A percentile compares a stretch with the other conserved stretches of the same genome.
Conservation (phyloP, 768 basidiomycete species). For the Agaricus subrufescens region DNA sequence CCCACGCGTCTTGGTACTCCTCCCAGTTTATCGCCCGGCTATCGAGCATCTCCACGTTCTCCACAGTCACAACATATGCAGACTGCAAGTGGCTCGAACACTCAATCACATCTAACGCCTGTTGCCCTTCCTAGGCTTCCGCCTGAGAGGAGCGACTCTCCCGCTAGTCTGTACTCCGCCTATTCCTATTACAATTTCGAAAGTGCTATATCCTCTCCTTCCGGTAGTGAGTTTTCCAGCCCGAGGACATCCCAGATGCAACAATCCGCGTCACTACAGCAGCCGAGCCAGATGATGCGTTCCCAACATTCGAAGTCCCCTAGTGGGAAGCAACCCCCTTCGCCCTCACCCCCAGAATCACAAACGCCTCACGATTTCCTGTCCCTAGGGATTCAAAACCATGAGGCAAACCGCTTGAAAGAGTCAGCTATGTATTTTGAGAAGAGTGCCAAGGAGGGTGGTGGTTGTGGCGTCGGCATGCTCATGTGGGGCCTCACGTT, state of each 20-base stretch:
- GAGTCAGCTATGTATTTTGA: slow-evolving; percentile 76
- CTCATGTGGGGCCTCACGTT: slow-evolving; percentile 87
- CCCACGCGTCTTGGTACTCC: neutral
- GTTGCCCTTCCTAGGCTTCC: slow-evolving; percentile 3
- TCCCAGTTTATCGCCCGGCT: neutral
- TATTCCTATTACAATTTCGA: slow-evolving; percentile 68
- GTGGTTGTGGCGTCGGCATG: slow-evolving; percentile 88
- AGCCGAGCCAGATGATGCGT: slow-evolving; percentile 7
- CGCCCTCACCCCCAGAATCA: slow-evolving; percentile 13
- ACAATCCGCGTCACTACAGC: slow-evolving; percentile 2
- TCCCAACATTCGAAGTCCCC: neutral
- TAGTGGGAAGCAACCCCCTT: neutral
- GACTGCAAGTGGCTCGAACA: neutral
- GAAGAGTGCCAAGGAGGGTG: slow-evolving; percentile 63
- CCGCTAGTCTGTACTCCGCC: slow-evolving; percentile 43
- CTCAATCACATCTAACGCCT: neutral
- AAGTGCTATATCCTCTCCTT: slow-evolving; percentile 38
- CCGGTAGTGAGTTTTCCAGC: slow-evolving; percentile 21
- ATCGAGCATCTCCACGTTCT: neutral
- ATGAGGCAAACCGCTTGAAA: slow-evolving; percentile 65
- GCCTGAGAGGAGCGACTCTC: slow-evolving; percentile 7
- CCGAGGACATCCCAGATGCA: slow-evolving; percentile 12
- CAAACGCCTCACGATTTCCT: slow-evolving; percentile 62
- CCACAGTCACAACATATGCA: neutral
- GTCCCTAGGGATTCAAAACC: slow-evolving; percentile 72